phyloP scores from a whole-genome alignment of 345 rosid species.

The Eucalyptus pauciflora region DNA sequence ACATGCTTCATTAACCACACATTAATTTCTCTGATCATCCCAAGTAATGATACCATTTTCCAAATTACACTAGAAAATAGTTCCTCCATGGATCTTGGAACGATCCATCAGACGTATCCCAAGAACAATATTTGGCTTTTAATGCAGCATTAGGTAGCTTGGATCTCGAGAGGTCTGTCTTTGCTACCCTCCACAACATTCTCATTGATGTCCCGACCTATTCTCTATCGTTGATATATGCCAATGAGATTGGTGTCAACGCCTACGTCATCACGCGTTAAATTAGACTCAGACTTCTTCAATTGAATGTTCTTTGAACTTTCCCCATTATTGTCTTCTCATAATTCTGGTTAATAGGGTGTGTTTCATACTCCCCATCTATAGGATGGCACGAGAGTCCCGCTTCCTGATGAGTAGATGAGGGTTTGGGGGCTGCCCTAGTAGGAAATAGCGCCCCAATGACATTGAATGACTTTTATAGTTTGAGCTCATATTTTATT shows the following conservation, averaged over 20 bases:
- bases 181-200: background rate
- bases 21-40: background rate
- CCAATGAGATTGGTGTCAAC: background rate
- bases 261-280: background rate
- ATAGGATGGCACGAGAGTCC: too few relatives aligned
- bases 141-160: background rate
- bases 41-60: background rate
- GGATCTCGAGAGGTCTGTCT: background rate
- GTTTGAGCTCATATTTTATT: too few relatives aligned
- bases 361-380: too few relatives aligned
- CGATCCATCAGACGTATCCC: background rate
- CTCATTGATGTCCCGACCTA: background rate
- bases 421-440: too few relatives aligned
- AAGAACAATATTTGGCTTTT: background rate
- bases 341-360: background rate
- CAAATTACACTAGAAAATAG: background rate
- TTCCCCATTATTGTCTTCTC: background rate
- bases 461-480: too few relatives aligned
- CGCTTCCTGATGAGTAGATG: too few relatives aligned
- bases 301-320: background rate
- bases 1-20: background rate
- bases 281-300: background rate
- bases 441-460: fast-evolving
- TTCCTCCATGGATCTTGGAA: background rate
- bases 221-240: background rate